Evolutionary conservation across 1,284 basidiomycete species (phyloP).

Genomic region (Cryptococcus hybrid): DNA sequence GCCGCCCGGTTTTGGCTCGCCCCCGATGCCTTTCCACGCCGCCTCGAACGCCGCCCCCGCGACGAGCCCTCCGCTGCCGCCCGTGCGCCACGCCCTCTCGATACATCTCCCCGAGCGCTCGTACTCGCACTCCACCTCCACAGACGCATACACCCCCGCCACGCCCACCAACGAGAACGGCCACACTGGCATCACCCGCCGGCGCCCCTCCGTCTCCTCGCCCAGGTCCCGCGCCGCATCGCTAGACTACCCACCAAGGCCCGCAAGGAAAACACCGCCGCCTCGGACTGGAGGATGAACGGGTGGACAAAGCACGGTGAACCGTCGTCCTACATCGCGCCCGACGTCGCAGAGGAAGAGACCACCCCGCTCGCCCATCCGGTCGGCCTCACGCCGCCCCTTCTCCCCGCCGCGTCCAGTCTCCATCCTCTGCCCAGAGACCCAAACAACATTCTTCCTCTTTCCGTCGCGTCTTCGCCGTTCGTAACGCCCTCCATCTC

Average conservation of each 20-base stretch:
- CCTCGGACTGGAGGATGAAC: constrained; percentile 17
- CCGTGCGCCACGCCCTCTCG: background rate
- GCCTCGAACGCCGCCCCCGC: too few relatives aligned
- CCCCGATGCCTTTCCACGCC: too few relatives aligned
- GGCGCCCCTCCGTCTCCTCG: constrained; percentile 7
- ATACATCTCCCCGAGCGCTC: constrained; percentile 7
- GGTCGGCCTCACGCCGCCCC: background rate
- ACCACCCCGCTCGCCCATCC: background rate
- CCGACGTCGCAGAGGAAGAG: constrained; percentile 12
- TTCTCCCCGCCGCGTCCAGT: background rate
- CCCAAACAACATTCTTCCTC: constrained; percentile 29
- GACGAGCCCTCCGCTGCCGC: too few relatives aligned
- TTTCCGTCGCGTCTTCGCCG: constrained; percentile 23
- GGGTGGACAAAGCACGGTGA: too few relatives aligned
- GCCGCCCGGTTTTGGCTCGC: too few relatives aligned
- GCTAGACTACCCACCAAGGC: background rate
- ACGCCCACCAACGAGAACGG: constrained; percentile 14
- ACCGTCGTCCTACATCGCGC: constrained; percentile 4
- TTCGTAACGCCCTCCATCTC: constrained; percentile 18
- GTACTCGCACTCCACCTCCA: constrained; percentile 1
- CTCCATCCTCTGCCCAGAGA: constrained; percentile 20
- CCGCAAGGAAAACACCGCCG: background rate
- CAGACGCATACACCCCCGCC: constrained; percentile 1
- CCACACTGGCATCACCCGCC: constrained; percentile 8
- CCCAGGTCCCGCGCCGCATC: background rate